Evolutionary conservation across 768 basidiomycete species (phyloP).

Genomic region (Saitozyma podzolica): DNA sequence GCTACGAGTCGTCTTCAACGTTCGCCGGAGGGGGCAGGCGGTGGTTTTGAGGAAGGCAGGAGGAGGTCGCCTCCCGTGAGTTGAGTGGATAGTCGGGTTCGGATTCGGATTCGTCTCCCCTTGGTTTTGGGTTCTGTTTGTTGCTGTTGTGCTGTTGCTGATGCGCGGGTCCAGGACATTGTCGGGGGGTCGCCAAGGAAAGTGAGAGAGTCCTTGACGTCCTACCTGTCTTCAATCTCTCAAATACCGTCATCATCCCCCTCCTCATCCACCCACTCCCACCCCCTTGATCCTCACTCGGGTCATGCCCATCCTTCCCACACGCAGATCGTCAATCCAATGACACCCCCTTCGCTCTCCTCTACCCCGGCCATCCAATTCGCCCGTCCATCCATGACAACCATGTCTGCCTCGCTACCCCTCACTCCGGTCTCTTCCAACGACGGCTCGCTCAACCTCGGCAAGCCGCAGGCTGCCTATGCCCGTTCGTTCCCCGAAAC

Average conservation of each 20-base stretch:
- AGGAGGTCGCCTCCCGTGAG: slow-evolving; percentile 48
- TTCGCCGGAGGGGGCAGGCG: slow-evolving; percentile 49
- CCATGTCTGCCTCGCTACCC: neutral
- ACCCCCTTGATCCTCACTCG: slow-evolving; percentile 1
- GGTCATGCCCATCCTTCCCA: slow-evolving; percentile 14
- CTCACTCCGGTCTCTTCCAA: slow-evolving; percentile 9
- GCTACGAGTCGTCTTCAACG: slow-evolving; percentile 19
- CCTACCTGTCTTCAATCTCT: slow-evolving; percentile 47
- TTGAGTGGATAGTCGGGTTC: slow-evolving; percentile 14
- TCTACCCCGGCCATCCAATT: too few relatives aligned
- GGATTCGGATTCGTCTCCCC: too few relatives aligned
- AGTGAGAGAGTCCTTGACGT: slow-evolving; percentile 51
- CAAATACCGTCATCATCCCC: slow-evolving; percentile 15
- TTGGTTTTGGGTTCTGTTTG: too few relatives aligned
- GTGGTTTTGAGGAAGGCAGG: slow-evolving; percentile 54
- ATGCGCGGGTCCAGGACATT: slow-evolving; percentile 15
- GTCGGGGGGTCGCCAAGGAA: slow-evolving; percentile 49
- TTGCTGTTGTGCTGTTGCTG: too few relatives aligned
- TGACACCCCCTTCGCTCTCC: slow-evolving; percentile 1
- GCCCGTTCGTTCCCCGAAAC: neutral
- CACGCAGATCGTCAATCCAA: slow-evolving; percentile 6
- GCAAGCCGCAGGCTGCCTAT: neutral
- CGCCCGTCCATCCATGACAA: too few relatives aligned
- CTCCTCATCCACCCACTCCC: slow-evolving; percentile 3
- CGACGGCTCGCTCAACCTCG: neutral